phyloP scores from a whole-genome alignment of 345 rosid genomes.

The Populus tremula region DNA sequence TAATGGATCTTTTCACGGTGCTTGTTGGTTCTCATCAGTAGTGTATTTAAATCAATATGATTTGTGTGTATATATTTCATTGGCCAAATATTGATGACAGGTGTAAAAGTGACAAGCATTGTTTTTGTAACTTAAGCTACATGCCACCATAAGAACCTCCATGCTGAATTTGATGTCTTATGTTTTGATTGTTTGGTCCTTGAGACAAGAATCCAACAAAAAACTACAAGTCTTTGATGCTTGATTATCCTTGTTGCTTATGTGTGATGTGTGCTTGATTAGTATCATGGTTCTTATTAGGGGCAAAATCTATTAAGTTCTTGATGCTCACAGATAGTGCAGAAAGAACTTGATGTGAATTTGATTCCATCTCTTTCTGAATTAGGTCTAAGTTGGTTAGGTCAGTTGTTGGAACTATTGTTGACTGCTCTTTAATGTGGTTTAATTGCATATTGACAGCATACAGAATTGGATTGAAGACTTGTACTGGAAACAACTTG shows the following conservation, averaged over 20 bases:
- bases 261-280: not conserved
- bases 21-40: too few relatives aligned
- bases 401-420: not conserved
- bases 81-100: too few relatives aligned
- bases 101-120: too few relatives aligned
- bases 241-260: not conserved
- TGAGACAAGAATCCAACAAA: not conserved
- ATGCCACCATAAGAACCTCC: too few relatives aligned
- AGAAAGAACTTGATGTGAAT: not conserved
- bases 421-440: constrained; percentile 9
- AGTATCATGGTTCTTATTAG: not conserved
- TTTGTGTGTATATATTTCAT: too few relatives aligned
- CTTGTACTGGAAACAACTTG: constrained; percentile 91
- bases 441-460: constrained; percentile 38
- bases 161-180: too few relatives aligned
- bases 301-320: not conserved
- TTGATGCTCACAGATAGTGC: not conserved
- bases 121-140: too few relatives aligned
- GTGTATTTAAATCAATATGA: too few relatives aligned
- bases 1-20: too few relatives aligned
- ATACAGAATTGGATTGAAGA: constrained; percentile 93
- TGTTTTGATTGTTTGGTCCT: not conserved
- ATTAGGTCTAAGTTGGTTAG: not conserved
- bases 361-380: not conserved
- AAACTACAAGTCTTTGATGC: not conserved